phyloP scores from a whole-genome alignment of 352 stramenopile genomes.

The Phytophthora agathidicida region DNA sequence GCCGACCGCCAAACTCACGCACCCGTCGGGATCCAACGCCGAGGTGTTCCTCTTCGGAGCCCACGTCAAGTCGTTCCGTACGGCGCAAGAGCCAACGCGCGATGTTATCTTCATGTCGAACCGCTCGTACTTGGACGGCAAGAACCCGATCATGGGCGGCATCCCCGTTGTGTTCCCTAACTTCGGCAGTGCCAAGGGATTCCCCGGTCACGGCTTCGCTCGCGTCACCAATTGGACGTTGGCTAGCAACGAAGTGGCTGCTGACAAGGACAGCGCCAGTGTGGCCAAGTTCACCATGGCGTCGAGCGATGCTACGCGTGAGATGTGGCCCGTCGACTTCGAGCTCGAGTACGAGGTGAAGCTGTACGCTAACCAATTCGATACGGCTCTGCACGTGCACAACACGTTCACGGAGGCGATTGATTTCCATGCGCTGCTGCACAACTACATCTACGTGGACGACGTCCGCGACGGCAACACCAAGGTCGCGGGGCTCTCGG shows the following conservation, averaged over 20 bases:
- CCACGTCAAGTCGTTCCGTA: conserved; percentile 75
- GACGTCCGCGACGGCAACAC: conserved; percentile 60
- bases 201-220: conserved; percentile 90
- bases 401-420: conserved; percentile 89
- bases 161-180: conserved; percentile 93
- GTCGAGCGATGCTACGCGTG: conserved; percentile 33
- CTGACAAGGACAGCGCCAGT: conserved; percentile 10
- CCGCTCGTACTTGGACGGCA: conserved; percentile 78
- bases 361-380: conserved; percentile 55
- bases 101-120: conserved; percentile 89
- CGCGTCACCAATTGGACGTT: conserved; percentile 57
- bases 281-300: conserved; percentile 42
- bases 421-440: conserved; percentile 92
- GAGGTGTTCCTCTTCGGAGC: conserved; percentile 82
- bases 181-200: conserved; percentile 69
- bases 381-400: conserved; percentile 74
- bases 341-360: conserved; percentile 69
- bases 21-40: conserved; percentile 64
- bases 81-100: conserved; percentile 23
- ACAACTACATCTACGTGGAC: conserved; percentile 93
- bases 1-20: conserved; percentile 50
- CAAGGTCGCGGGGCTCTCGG: conserved; percentile 84
- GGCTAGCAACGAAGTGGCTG: conserved; percentile 8
- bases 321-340: conserved; percentile 61
- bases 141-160: conserved; percentile 90